Evolutionary conservation across 2,329 filamentous ascomycete genomes (phyloP).

Genomic region (Fusarium dimerum): DNA sequence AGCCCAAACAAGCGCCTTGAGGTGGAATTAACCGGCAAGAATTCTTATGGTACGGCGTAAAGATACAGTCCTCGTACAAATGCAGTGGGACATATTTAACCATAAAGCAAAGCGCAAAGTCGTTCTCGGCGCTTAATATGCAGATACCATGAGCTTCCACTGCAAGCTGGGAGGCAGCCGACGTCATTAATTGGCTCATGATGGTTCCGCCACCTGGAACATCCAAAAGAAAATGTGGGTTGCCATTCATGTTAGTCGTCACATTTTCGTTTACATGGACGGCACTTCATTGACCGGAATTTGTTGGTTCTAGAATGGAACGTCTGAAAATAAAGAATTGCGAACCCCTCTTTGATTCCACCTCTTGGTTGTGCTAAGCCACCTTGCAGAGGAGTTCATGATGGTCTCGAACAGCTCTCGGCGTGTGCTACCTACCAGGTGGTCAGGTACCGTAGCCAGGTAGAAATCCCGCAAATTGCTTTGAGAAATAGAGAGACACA

Average conservation of each 20-base stretch:
- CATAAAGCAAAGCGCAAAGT: not conserved
- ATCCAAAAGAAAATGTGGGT: not conserved
- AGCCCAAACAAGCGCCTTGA: not conserved
- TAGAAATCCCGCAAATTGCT: no score
- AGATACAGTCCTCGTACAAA: not conserved
- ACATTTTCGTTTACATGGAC: not conserved
- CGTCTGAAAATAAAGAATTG: no score
- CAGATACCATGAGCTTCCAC: constrained; percentile 1
- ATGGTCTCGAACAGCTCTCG: no score
- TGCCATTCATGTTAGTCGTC: not conserved
- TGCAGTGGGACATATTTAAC: not conserved
- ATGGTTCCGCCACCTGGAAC: not conserved
- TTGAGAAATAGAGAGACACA: no score
- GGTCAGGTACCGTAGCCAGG: no score
- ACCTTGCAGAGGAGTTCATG: no score
- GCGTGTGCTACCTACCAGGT: no score
- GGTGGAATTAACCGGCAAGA: not conserved
- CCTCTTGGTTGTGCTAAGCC: no score
- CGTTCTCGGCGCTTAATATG: constrained; percentile 10
- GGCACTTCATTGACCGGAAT: no score
- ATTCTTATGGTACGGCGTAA: no score
- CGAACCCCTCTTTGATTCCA: no score
- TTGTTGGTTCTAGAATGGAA: no score
- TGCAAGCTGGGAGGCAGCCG: not conserved
- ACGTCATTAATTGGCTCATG: not conserved